Percentiles rank a stretch among this genome's conserved stretches.
Evolutionary conservation across 495 filamentous ascomycete species (phyloP).

Genomic region (Sphaerosporella brunnea): DNA sequence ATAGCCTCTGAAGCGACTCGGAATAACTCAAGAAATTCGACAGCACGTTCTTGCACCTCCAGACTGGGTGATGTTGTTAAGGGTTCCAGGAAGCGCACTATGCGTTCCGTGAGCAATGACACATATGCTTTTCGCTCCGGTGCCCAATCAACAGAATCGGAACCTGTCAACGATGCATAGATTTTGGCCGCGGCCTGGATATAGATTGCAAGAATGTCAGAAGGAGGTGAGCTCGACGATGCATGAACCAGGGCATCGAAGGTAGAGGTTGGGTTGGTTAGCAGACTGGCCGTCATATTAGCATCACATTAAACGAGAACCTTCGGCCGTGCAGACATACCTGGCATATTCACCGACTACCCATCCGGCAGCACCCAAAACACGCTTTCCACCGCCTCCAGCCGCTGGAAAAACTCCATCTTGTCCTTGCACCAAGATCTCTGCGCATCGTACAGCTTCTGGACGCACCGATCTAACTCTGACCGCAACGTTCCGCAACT

Average conservation of each 20-base stretch:
- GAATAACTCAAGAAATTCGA: constrained; percentile 79
- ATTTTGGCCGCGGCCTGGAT: constrained; percentile 80
- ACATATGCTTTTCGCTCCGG: constrained; percentile 47
- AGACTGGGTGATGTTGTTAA: constrained; percentile 64
- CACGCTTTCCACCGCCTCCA: constrained; percentile 32
- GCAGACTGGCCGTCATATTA: constrained; percentile 15
- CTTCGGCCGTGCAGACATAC: too few relatives aligned
- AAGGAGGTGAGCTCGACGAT: constrained; percentile 41
- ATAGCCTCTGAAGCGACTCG: constrained; percentile 68
- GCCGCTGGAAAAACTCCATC: constrained; percentile 32
- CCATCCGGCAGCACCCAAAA: constrained; percentile 60
- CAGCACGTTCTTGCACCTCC: constrained; percentile 89
- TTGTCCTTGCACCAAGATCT: constrained; percentile 45
- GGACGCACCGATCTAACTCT: constrained; percentile 64
- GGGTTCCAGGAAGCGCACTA: constrained; percentile 64
- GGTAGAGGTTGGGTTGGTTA: constrained; percentile 46
- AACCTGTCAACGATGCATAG: constrained; percentile 45
- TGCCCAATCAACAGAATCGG: constrained; percentile 42
- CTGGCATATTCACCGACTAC: constrained; percentile 71
- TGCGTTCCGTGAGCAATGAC: constrained; percentile 55
- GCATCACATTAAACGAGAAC: too few relatives aligned
- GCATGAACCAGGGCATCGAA: constrained; percentile 55
- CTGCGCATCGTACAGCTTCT: constrained; percentile 67
- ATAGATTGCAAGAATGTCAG: constrained; percentile 51
- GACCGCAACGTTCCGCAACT: constrained; percentile 78